Base-by-base conservation (phyloP, 2,329 filamentous ascomycete genomes). In the Fusarium hostae region DNA sequence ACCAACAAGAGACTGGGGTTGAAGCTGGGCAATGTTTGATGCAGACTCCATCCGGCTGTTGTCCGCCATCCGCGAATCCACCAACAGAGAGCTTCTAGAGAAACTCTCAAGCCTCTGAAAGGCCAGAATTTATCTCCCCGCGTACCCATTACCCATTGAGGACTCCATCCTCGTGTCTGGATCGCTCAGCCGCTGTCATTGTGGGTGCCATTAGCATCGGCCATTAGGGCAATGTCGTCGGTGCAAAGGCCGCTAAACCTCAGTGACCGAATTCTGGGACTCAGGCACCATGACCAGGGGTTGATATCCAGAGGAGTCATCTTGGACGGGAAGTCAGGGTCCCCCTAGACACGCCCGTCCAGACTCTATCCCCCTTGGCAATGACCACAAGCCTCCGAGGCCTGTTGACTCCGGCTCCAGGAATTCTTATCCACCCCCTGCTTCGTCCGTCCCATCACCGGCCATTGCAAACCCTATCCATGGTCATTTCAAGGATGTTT, bases 231-330 rank as follows among this genome's bases (percentile, higher is more conserved):
- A 73, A 52, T 74, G 71, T 73, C 50, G 65, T 66, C 70, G 68
- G 72, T 68, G 72, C 50, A 59, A 76, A 60, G 76, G 77, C 75
- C 75, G 73, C 76, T 77, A 77, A 74, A 76, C 73, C 74, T 77
- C 73, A 73, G 76, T 77, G 69, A 77, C 76, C 65, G 67, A 75
- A 64, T 72, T 70, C 73, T 78, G 77, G 77, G 77, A 77, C 75
- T 60, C 66, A 71, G 74, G 73, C 75, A 66, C 63, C 71, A 63
- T 69, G 68, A 43, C 63, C 61, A 43, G 34, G 41, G 54, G 26
- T 35, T 35, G 34, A 35, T 26, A 2, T 26, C 26, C 26, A 35
- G 34, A 8, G 48, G 48, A 51, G 48, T 51, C 61, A 59, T 57
- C 71, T 65, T 66, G 56, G 54, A 48, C 28, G 60, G 63, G 63